A percentile compares a stretch with the other conserved stretches of the same genome.
phyloP scores from a whole-genome alignment of 2,329 filamentous ascomycete species.

The Cytospora piceae region DNA sequence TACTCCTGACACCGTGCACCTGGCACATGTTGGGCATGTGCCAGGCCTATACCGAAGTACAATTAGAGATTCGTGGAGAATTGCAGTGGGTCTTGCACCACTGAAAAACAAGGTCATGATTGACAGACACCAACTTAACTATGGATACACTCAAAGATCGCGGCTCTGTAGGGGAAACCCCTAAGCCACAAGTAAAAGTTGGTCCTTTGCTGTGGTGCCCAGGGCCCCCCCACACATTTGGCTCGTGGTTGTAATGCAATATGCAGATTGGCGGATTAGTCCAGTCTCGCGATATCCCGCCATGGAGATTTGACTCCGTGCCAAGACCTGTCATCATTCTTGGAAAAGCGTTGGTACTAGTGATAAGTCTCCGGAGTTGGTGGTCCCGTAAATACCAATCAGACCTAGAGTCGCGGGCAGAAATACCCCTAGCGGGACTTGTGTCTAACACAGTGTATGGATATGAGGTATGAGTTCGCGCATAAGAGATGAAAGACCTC shows the following conservation, averaged over 20 bases:
- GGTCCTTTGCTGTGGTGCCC: neutral
- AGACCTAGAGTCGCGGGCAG: too few relatives aligned
- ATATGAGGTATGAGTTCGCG: too few relatives aligned
- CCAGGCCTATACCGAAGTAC: neutral
- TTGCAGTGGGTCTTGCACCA: neutral
- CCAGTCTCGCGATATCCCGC: neutral
- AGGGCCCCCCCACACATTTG: neutral
- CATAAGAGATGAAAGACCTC: too few relatives aligned
- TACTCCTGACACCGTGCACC: neutral
- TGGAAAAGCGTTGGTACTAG: neutral
- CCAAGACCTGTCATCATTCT: neutral
- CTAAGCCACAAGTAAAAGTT: neutral
- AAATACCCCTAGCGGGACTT: too few relatives aligned
- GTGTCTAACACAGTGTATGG: too few relatives aligned
- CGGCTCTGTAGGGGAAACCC: neutral
- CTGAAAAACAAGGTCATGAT: neutral
- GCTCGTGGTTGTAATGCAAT: neutral
- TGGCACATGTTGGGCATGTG: neutral
- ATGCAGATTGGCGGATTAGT: conserved; percentile 2
- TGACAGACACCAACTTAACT: neutral
- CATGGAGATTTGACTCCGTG: conserved; percentile 1
- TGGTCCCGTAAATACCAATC: too few relatives aligned
- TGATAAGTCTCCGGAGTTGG: neutral
- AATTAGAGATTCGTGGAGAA: neutral
- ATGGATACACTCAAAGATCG: neutral